A percentile compares a stretch with the other conserved stretches of the same genome.
Evolutionary conservation across 1,139 yeast genomes (phyloP).

Genomic region (Debaryomyces nepalensis): DNA sequence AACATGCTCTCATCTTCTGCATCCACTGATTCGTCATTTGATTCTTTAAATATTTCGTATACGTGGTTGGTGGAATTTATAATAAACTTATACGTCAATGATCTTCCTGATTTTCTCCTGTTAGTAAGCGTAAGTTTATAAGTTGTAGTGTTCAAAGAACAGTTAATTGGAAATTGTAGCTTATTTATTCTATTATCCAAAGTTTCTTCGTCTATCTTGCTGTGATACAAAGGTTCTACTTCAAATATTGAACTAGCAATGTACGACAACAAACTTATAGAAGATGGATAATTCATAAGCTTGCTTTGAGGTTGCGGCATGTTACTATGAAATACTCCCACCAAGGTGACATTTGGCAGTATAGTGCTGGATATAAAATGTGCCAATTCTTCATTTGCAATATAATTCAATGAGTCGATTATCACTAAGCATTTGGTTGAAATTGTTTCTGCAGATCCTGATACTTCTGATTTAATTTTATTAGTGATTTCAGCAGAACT

Average conservation of each 20-base stretch:
- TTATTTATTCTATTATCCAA: conserved; percentile 45
- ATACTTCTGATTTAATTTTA: conserved; percentile 3
- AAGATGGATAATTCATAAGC: conserved; percentile 53
- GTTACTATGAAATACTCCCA: conserved; percentile 66
- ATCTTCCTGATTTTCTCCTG: conserved; percentile 84
- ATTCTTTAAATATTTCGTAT: conserved; percentile 44
- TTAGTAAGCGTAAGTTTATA: conserved; percentile 62
- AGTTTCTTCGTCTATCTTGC: conserved; percentile 51
- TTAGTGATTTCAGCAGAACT: conserved; percentile 21
- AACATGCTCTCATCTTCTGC: conserved; percentile 52
- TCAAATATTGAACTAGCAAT: conserved; percentile 76
- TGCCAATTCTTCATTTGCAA: conserved; percentile 52
- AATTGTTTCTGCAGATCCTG: conserved; percentile 1
- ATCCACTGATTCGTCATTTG: conserved; percentile 26
- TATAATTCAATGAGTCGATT: conserved; percentile 72
- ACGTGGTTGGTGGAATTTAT: conserved; percentile 58
- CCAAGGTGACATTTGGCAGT: conserved; percentile 56
- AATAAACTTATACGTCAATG: conserved; percentile 58
- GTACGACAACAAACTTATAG: conserved; percentile 55
- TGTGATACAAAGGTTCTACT: conserved; percentile 44
- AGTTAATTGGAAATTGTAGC: conserved; percentile 51
- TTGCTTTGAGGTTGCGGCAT: conserved; percentile 35
- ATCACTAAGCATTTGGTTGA: conserved; percentile 45
- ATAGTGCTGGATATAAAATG: conserved; percentile 58
- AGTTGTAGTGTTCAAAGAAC: conserved; percentile 47